phyloP scores from a whole-genome alignment of 2,329 filamentous ascomycete species.

The Ophiostoma fasciatum region DNA sequence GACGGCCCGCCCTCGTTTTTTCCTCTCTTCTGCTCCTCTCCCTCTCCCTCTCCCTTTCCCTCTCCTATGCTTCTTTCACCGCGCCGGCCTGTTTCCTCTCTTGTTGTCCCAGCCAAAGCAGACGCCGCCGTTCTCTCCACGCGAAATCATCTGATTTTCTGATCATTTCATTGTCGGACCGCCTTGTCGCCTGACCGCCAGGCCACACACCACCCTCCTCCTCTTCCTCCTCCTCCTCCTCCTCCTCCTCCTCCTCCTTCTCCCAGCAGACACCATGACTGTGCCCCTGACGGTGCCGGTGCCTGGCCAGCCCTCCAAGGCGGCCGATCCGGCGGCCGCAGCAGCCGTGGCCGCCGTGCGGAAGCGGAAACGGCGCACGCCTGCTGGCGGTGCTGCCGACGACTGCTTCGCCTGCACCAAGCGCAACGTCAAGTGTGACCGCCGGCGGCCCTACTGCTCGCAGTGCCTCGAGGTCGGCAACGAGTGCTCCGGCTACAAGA shows the following conservation, averaged over 20 bases:
- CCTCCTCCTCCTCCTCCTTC: conserved; percentile 9
- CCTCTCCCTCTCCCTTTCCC: too few species aligned
- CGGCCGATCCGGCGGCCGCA: conserved; percentile 16
- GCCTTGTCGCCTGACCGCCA: conserved; percentile 18
- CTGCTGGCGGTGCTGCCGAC: conserved; percentile 75
- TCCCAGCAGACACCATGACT: conserved; percentile 28
- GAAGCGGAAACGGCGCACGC: conserved; percentile 75
- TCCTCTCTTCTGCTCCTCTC: too few species aligned
- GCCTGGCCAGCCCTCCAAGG: conserved; percentile 31
- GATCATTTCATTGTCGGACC: conserved; percentile 14
- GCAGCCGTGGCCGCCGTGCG: conserved; percentile 24
- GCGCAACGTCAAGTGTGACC: conserved; percentile 72
- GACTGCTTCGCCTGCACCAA: conserved; percentile 92
- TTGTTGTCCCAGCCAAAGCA: too few species aligned
- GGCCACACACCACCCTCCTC: conserved; percentile 2
- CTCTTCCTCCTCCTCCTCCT: conserved; percentile 2
- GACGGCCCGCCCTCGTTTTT: too few species aligned
- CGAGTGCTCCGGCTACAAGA: conserved; percentile 93
- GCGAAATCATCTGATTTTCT: too few species aligned
- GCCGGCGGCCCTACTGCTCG: conserved; percentile 84
- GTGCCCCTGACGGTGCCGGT: conserved; percentile 38
- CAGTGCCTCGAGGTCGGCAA: conserved; percentile 84
- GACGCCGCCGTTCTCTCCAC: too few species aligned
- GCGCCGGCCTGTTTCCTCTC: too few species aligned
- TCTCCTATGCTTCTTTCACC: too few species aligned